A percentile compares a stretch with the other conserved stretches of the same genome.
Conservation (phyloP, 441 rosid genomes). For the Euphorbia schlechtendalii region DNA sequence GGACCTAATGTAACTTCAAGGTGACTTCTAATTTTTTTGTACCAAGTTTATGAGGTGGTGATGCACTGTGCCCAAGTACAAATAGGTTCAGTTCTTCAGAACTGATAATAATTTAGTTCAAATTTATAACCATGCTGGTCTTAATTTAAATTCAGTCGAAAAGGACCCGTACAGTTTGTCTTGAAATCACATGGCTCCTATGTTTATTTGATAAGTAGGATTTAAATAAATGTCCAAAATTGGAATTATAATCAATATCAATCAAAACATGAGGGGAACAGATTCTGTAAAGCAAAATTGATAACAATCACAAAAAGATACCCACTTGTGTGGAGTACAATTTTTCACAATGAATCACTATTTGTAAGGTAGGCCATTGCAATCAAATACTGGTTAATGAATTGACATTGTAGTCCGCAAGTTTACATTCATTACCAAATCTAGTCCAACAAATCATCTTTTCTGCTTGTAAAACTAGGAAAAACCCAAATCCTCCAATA, state of each 20-base stretch:
- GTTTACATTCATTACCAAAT: neutral
- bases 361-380: constrained; percentile 8
- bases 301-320: constrained; percentile 10
- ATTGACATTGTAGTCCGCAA: neutral
- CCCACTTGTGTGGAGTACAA: neutral
- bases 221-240: neutral
- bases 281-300: neutral
- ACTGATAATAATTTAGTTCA: too few relatives aligned
- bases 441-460: neutral
- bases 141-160: too few relatives aligned
- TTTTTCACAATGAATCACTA: neutral
- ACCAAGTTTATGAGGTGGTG: too few relatives aligned
- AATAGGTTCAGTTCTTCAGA: too few relatives aligned
- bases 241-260: neutral
- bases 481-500: neutral
- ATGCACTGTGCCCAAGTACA: too few relatives aligned
- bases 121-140: too few relatives aligned
- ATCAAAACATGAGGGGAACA: neutral
- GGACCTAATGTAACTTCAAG: too few relatives aligned
- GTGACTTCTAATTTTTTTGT: too few relatives aligned
- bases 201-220: too few relatives aligned
- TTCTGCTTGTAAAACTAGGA: neutral
- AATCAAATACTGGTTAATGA: neutral
- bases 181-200: too few relatives aligned
- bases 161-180: too few relatives aligned